Evolutionary conservation across 1,139 yeast species (phyloP).

Genomic region (Torulaspora globosa): DNA sequence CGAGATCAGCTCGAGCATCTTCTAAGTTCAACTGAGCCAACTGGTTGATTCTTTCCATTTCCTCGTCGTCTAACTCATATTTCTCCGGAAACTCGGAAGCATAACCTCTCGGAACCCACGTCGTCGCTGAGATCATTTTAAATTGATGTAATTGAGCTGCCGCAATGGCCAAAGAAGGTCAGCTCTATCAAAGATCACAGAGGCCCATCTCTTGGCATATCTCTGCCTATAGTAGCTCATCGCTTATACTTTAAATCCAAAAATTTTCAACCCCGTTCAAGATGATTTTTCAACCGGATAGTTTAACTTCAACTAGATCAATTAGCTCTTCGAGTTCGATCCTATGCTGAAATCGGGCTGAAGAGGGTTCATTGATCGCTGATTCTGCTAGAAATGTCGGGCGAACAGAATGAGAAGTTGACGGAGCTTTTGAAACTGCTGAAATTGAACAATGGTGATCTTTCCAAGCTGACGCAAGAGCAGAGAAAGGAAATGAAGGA

Average conservation of each 20-base stretch:
- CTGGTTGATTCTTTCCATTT: constrained; percentile 82
- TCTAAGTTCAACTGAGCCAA: constrained; percentile 78
- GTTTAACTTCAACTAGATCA: not conserved
- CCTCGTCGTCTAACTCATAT: constrained; percentile 85
- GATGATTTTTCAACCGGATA: constrained; percentile 8
- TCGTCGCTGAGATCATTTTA: constrained; percentile 80
- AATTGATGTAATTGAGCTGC: not conserved
- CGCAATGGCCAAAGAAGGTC: not conserved
- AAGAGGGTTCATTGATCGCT: constrained; percentile 4
- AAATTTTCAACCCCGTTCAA: constrained; percentile 18
- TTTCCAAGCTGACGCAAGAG: constrained; percentile 45
- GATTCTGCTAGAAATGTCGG: constrained; percentile 10
- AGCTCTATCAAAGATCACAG: not conserved
- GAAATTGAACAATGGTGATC: constrained; percentile 43
- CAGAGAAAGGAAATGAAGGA: constrained; percentile 78
- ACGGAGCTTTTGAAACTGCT: constrained; percentile 44
- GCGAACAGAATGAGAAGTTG: constrained; percentile 28
- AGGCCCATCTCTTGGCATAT: constrained; percentile 10
- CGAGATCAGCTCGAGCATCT: constrained; percentile 64
- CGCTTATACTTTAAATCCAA: constrained; percentile 11
- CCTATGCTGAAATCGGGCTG: not conserved
- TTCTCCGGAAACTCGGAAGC: constrained; percentile 90
- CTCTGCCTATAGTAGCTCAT: constrained; percentile 16
- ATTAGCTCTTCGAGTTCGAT: not conserved
- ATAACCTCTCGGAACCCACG: constrained; percentile 96